phyloP scores from a whole-genome alignment of 2,329 filamentous ascomycete genomes.

The Colletotrichum sp. region DNA sequence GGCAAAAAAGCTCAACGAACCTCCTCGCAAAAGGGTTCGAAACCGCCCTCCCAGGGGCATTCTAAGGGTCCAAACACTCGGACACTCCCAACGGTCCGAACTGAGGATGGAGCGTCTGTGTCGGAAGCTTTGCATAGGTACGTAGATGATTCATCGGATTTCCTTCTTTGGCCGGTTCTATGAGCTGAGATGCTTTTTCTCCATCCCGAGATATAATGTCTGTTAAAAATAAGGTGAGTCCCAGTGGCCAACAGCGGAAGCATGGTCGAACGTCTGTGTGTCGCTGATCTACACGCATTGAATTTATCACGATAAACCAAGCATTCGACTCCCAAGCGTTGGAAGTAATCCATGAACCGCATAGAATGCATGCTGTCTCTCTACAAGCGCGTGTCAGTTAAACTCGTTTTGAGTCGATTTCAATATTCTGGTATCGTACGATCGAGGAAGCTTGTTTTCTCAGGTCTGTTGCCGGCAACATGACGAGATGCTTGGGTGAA shows the following conservation, averaged over 20 bases:
- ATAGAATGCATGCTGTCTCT: neutral
- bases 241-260: neutral
- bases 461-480: neutral
- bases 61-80: neutral
- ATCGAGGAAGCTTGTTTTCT: neutral
- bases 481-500: neutral
- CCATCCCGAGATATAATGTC: neutral
- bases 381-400: neutral
- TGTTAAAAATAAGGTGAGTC: neutral
- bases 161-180: neutral
- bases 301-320: neutral
- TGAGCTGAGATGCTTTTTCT: neutral
- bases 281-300: neutral
- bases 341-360: neutral
- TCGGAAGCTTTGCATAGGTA: neutral
- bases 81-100: neutral
- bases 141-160: neutral
- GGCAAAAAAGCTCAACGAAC: neutral
- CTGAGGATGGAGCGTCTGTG: neutral
- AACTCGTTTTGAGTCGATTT: neutral
- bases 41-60: neutral
- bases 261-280: neutral
- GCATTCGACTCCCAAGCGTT: neutral
- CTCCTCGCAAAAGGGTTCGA: neutral
- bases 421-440: neutral